Conservation (phyloP, 306 rosid species). For the Gillenia trifoliata region DNA sequence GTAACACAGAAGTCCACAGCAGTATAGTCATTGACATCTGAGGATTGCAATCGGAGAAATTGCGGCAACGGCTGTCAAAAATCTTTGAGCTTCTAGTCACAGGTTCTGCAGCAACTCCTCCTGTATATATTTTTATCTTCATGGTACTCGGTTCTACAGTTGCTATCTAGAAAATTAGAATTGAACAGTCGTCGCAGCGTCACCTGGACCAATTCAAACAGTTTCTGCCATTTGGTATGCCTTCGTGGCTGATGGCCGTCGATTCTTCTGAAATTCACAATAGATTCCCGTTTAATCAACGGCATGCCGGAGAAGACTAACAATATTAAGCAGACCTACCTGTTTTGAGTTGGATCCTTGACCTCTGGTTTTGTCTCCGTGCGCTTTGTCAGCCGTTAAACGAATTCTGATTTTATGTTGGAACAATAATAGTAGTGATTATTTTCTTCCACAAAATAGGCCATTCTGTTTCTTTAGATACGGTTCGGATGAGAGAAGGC, state of each 20-base stretch:
- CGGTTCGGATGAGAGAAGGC: too few relatives aligned
- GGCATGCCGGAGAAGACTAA: too few relatives aligned
- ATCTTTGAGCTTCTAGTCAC: neutral
- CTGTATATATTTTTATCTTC: neutral
- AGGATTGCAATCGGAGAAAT: neutral
- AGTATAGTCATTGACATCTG: neutral
- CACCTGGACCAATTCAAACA: too few relatives aligned
- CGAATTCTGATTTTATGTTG: too few relatives aligned
- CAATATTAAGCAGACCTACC: neutral
- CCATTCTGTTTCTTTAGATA: too few relatives aligned
- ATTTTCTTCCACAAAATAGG: too few relatives aligned
- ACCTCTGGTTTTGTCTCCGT: too few relatives aligned
- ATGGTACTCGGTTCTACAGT: neutral
- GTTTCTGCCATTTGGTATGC: too few relatives aligned
- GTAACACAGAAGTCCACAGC: constrained; percentile 18
- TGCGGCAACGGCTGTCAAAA: neutral
- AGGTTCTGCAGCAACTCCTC: neutral
- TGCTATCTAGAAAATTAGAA: neutral
- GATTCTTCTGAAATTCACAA: neutral
- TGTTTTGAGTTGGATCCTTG: too few relatives aligned
- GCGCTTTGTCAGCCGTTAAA: too few relatives aligned
- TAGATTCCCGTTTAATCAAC: neutral
- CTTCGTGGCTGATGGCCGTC: neutral
- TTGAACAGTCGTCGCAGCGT: neutral
- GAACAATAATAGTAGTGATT: too few relatives aligned